Conservation (phyloP, 192 early-diverging fungal species). For the Backusella westeae region DNA sequence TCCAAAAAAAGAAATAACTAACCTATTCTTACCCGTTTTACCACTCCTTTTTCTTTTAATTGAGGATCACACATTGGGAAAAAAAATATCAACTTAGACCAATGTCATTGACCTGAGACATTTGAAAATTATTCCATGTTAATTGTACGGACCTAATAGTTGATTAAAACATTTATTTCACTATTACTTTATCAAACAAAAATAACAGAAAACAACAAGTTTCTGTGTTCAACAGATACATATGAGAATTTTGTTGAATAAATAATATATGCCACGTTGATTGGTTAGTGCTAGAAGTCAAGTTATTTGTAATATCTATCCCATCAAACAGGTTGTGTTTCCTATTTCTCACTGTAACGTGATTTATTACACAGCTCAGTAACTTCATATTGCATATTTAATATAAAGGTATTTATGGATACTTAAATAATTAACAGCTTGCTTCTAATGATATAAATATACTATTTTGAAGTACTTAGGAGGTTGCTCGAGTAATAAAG, state of each 20-base stretch:
- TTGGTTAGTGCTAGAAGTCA: background rate
- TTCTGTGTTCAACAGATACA: background rate
- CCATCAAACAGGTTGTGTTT: background rate
- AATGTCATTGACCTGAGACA: background rate
- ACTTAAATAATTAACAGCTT: background rate
- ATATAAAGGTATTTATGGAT: background rate
- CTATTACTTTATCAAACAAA: background rate
- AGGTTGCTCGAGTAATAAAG: background rate
- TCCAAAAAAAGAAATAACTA: background rate
- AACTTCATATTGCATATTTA: background rate
- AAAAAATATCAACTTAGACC: background rate
- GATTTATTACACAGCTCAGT: background rate
- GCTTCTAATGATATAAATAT: background rate
- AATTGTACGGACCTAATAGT: background rate
- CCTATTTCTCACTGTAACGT: background rate
- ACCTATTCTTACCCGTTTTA: slow-evolving; percentile 3
- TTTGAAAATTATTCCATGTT: background rate
- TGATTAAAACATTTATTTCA: background rate
- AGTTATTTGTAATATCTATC: background rate
- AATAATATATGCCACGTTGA: too few species aligned
- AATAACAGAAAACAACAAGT: background rate
- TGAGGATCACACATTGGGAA: background rate
- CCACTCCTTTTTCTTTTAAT: background rate
- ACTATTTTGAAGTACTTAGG: background rate
- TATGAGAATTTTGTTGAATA: too few species aligned